Conservation (phyloP, 306 rosid genomes). For the Albizia julibrissin region DNA sequence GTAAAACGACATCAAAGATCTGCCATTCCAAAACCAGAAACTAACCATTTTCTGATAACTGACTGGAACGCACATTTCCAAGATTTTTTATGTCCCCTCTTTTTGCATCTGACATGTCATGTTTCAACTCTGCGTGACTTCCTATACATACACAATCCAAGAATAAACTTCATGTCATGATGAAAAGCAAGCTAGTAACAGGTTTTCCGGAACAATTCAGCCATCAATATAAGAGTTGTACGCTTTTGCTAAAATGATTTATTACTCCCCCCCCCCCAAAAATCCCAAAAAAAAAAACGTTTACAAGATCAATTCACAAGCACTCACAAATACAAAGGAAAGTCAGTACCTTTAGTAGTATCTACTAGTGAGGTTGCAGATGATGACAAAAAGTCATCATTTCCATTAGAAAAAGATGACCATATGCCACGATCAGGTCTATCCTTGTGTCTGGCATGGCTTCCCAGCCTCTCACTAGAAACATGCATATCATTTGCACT, state of each 20-base stretch:
- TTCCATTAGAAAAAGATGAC: slow-evolving; percentile 58
- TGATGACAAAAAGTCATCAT: slow-evolving; percentile 43
- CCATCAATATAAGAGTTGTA: background rate
- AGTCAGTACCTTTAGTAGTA: slow-evolving; percentile 54
- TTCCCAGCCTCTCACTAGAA: slow-evolving; percentile 55
- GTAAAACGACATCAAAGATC: background rate
- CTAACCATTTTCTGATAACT: slow-evolving; percentile 61
- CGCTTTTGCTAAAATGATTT: background rate
- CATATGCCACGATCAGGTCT: slow-evolving; percentile 61
- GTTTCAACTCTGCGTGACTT: slow-evolving; percentile 41
- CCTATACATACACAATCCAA: slow-evolving; percentile 33
- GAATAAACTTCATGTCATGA: slow-evolving; percentile 9
- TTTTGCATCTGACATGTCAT: slow-evolving; percentile 41
- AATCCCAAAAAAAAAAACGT: no score
- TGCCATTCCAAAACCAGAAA: slow-evolving; percentile 32
- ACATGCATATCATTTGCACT: slow-evolving; percentile 50
- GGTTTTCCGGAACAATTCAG: slow-evolving; percentile 4
- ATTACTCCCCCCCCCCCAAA: background rate
- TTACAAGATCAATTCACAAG: background rate
- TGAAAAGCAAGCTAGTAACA: background rate
- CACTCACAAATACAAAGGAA: slow-evolving; percentile 11
- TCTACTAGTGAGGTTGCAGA: slow-evolving; percentile 42
- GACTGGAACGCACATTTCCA: slow-evolving; percentile 45
- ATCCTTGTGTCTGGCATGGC: slow-evolving; percentile 56
- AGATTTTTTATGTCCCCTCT: slow-evolving; percentile 46